Evolutionary conservation across 2,329 filamentous ascomycete genomes (phyloP).

Genomic region (Colletotrichum liaoningense): DNA sequence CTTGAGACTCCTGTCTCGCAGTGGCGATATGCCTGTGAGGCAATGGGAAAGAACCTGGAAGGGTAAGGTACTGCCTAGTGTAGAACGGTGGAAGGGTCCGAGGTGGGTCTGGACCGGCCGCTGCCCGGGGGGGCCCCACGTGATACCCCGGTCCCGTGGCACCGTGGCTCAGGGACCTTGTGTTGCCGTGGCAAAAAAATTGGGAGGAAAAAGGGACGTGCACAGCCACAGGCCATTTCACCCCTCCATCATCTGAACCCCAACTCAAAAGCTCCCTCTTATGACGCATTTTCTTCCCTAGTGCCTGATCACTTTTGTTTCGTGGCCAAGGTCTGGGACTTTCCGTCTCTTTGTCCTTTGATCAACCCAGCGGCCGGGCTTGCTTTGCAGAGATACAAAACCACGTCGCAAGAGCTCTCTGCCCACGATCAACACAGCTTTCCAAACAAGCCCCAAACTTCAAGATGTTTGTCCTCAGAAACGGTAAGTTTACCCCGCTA

Average conservation of each 20-base stretch:
- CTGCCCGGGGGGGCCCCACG: slow-evolving; percentile 2
- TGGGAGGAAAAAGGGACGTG: slow-evolving; percentile 29
- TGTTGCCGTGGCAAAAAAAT: slow-evolving; percentile 32
- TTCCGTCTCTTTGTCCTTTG: slow-evolving; percentile 18
- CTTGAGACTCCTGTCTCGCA: neutral
- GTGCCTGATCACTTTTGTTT: slow-evolving; percentile 31
- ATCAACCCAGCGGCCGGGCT: slow-evolving; percentile 22
- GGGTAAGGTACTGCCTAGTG: too few relatives aligned
- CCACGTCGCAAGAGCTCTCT: slow-evolving; percentile 11
- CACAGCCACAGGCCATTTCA: slow-evolving; percentile 40
- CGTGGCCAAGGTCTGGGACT: slow-evolving; percentile 28
- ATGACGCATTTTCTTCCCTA: slow-evolving; percentile 43
- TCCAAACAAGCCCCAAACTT: slow-evolving; percentile 25
- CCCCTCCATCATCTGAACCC: slow-evolving; percentile 33
- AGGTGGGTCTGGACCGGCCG: neutral
- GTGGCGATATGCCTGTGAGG: neutral
- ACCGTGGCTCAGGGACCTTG: slow-evolving; percentile 9
- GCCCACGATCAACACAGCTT: slow-evolving; percentile 8
- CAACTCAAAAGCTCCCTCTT: slow-evolving; percentile 38
- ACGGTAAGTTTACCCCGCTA: slow-evolving; percentile 46
- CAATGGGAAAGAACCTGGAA: neutral
- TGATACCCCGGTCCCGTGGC: slow-evolving; percentile 21
- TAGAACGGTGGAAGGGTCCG: neutral
- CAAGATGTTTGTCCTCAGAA: slow-evolving; percentile 53
- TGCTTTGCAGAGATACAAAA: slow-evolving; percentile 29